Evolutionary conservation across 164 flowering plant genomes (phyloP).

Genomic region (Macadamia tetraphylla): DNA sequence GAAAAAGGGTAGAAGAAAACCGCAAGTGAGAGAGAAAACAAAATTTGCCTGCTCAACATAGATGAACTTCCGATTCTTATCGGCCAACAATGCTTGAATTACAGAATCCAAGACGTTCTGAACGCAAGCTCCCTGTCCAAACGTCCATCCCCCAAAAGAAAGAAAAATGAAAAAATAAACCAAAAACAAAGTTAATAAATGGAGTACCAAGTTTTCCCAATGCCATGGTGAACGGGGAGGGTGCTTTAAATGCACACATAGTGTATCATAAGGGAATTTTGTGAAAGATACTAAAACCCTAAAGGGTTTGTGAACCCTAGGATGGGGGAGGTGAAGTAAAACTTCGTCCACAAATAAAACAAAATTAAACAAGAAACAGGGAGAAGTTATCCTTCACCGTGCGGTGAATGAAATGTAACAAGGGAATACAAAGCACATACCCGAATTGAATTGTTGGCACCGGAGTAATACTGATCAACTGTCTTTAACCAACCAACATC

Average conservation of each 20-base stretch:
- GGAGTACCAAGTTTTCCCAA: too few species aligned
- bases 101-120: slow-evolving; percentile 60
- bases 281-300: too few species aligned
- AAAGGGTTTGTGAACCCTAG: too few species aligned
- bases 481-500: slow-evolving; percentile 96
- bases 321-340: too few species aligned
- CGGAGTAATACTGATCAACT: slow-evolving; percentile 83
- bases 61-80: slow-evolving; percentile 54
- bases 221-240: too few species aligned
- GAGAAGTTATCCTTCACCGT: too few species aligned
- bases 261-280: too few species aligned
- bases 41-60: slow-evolving; percentile 45
- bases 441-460: slow-evolving; percentile 82
- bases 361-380: too few species aligned
- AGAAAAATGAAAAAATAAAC: not conserved
- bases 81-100: slow-evolving; percentile 46
- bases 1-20: not conserved
- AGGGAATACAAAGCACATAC: slow-evolving; percentile 19
- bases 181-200: too few species aligned
- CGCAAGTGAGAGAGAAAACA: not conserved
- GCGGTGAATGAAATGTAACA: too few species aligned
- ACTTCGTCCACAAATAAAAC: too few species aligned
- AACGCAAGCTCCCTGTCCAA: slow-evolving; percentile 56
- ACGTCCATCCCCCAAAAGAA: not conserved
- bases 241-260: too few species aligned